Percentiles rank a stretch among this genome's conserved stretches.
Conservation (phyloP, 192 early-diverging fungal species). For the Gaertneriomyces sp. region DNA sequence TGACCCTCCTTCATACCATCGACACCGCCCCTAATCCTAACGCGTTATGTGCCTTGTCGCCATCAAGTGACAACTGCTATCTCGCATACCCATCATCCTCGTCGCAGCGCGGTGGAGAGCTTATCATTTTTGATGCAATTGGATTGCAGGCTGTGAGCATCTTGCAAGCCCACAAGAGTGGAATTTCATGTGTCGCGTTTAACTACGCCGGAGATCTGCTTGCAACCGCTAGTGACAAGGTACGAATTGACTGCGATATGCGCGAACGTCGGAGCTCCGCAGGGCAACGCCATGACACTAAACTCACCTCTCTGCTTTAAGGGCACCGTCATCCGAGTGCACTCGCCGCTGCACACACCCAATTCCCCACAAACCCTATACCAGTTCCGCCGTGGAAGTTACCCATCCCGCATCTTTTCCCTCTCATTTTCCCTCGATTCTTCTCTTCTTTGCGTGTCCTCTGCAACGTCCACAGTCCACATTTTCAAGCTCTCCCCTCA, state of each 20-base stretch:
- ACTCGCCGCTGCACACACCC: slow-evolving; percentile 59
- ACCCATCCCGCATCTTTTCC: slow-evolving; percentile 87
- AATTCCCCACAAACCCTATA: slow-evolving; percentile 72
- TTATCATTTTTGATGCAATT: slow-evolving; percentile 90
- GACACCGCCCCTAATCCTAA: slow-evolving; percentile 90
- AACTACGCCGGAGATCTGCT: slow-evolving; percentile 89
- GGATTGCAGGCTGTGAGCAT: slow-evolving; percentile 87
- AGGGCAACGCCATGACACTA: too few relatives aligned
- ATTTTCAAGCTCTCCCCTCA: slow-evolving; percentile 72
- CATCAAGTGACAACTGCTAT: slow-evolving; percentile 90
- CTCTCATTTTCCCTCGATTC: slow-evolving; percentile 77
- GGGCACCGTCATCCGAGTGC: slow-evolving; percentile 96
- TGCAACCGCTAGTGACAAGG: slow-evolving; percentile 95
- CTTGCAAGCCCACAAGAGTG: slow-evolving; percentile 92
- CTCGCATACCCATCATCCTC: slow-evolving; percentile 84
- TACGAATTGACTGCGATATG: slow-evolving; percentile 22
- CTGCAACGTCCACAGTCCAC: slow-evolving; percentile 94
- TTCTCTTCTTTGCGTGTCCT: slow-evolving; percentile 75
- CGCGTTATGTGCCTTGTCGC: slow-evolving; percentile 88
- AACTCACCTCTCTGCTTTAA: slow-evolving; percentile 3
- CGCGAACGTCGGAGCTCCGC: neutral
- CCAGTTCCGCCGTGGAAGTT: slow-evolving; percentile 93
- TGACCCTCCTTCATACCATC: slow-evolving; percentile 94
- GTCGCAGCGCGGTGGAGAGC: slow-evolving; percentile 63
- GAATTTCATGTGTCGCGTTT: slow-evolving; percentile 80